phyloP scores from a whole-genome alignment of 176 grass and related monocot species.

The Rhipidocladum racemiflorum region DNA sequence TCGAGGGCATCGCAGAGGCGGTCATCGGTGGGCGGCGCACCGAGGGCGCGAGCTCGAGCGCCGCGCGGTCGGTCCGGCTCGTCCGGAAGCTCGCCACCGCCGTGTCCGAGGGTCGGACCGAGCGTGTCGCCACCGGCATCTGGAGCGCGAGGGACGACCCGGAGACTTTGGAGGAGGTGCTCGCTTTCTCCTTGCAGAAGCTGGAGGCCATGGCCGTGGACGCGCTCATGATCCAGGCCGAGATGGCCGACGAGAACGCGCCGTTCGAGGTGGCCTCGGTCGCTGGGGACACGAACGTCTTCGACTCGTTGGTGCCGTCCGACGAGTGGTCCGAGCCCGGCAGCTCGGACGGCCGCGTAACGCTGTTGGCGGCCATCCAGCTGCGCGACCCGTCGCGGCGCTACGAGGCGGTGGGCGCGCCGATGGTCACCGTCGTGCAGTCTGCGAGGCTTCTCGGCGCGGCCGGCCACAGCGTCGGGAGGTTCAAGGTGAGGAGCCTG shows the following conservation, averaged over 20 bases:
- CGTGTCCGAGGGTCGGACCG: constrained; percentile 55
- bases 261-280: constrained; percentile 54
- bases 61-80: constrained; percentile 50
- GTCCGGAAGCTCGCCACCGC: constrained; percentile 55
- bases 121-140: constrained; percentile 69
- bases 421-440: constrained; percentile 76
- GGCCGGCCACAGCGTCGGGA: constrained; percentile 24
- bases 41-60: constrained; percentile 64
- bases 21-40: constrained; percentile 71
- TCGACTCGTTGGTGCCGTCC: constrained; percentile 48
- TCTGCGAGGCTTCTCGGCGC: constrained; percentile 33
- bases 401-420: constrained; percentile 75
- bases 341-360: constrained; percentile 33
- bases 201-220: constrained; percentile 86
- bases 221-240: constrained; percentile 69
- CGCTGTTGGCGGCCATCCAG: constrained; percentile 55
- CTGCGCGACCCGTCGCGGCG: constrained; percentile 70
- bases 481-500: constrained; percentile 74
- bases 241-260: constrained; percentile 66
- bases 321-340: constrained; percentile 43
- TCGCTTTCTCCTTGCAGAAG: constrained; percentile 74
- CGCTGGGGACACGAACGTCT: constrained; percentile 21
- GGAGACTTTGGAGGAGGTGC: constrained; percentile 66
- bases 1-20: constrained; percentile 84
- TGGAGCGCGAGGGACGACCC: constrained; percentile 61